phyloP scores from a whole-genome alignment of 352 stramenopile genomes.

The Pythium oligandrum region DNA sequence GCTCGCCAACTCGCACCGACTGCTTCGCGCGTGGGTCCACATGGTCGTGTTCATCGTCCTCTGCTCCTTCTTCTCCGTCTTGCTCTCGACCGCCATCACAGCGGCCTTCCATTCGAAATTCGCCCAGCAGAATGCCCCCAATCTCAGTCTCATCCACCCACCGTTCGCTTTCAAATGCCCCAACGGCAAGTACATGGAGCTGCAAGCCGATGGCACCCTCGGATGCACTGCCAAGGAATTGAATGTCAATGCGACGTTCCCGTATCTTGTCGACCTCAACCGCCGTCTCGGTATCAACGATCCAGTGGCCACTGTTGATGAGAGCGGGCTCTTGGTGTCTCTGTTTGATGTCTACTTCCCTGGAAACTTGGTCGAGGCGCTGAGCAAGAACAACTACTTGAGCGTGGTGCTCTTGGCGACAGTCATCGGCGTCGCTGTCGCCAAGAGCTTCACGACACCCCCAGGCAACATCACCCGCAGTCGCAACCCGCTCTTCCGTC shows the following conservation, averaged over 20 bases:
- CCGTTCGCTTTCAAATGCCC: conserved; percentile 60
- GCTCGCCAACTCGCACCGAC: conserved; percentile 31
- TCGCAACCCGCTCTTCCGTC: conserved; percentile 48
- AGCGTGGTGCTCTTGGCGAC: conserved; percentile 47
- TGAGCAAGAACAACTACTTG: conserved; percentile 36
- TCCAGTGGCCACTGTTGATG: conserved; percentile 28
- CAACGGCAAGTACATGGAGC: conserved; percentile 41
- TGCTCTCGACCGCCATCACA: conserved; percentile 25
- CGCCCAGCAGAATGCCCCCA: conserved; percentile 17
- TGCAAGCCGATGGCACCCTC: conserved; percentile 19
- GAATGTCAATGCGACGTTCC: conserved; percentile 42
- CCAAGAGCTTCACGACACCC: conserved; percentile 29
- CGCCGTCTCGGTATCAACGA: conserved; percentile 35
- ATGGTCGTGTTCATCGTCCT: conserved; percentile 31
- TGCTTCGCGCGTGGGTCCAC: conserved; percentile 41
- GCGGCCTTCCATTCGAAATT: conserved; percentile 27
- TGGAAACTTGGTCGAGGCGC: conserved; percentile 36
- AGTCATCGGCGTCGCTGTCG: conserved; percentile 40
- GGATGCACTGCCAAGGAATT: conserved; percentile 28
- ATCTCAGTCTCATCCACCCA: conserved; percentile 24
- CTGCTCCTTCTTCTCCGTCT: conserved; percentile 22
- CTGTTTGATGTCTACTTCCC: conserved; percentile 44
- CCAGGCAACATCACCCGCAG: conserved; percentile 23
- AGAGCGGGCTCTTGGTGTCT: conserved; percentile 39
- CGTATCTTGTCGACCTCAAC: conserved; percentile 40